Base-by-base conservation (phyloP, 768 basidiomycete species). In the Leucocoprinus birnbaumii region DNA sequence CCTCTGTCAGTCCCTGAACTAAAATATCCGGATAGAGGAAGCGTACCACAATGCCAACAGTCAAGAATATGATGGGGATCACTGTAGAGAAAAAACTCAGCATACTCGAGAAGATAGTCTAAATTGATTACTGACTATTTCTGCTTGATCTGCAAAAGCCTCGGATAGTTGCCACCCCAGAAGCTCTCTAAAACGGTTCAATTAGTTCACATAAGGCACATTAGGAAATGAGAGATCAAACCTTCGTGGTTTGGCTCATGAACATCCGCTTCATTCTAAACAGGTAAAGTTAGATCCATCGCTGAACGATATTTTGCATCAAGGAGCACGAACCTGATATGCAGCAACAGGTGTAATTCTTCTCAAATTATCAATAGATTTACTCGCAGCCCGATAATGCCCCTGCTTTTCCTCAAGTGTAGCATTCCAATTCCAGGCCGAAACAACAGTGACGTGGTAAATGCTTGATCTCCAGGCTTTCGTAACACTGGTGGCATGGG, bases 191-290 rank as follows among this genome's bases (percentile, higher is more conserved):
- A 37, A 3, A 51, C 19, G 16, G 22, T 22, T 38, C 2, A 37
- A 46, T 46, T 11, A 34, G 21, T 14, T 35, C 43, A 31, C 13
- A n/a, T n/a, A n/a, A n/a, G n/a, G n/a, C 10, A 41, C 16, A 31
- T 24, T 25, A 31, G n/a, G 19, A 27, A 22, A 1, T 2, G 22
- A 34, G 44, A 50, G n/a, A 19, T 42, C 58, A 22, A 57, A 76
- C 75, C 69, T 67, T 77, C 61, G 55, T 72, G 66, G 55, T 77
- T 74, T 11, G 75, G 74, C 55, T 80, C 77, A 50, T 79, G 70
- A 8, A 78, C 73, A 59, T 79, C 78, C 1, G 77, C 75, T 57
- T 80, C 78, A 51, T 79, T 80, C 77, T 78, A 6, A n/a, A n/a
- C 9, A 56, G 1, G 50, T 14, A 10, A 24, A 14, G 34, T 40